phyloP scores from a whole-genome alignment of 306 rosid genomes.

The Inga leiocalycina region DNA sequence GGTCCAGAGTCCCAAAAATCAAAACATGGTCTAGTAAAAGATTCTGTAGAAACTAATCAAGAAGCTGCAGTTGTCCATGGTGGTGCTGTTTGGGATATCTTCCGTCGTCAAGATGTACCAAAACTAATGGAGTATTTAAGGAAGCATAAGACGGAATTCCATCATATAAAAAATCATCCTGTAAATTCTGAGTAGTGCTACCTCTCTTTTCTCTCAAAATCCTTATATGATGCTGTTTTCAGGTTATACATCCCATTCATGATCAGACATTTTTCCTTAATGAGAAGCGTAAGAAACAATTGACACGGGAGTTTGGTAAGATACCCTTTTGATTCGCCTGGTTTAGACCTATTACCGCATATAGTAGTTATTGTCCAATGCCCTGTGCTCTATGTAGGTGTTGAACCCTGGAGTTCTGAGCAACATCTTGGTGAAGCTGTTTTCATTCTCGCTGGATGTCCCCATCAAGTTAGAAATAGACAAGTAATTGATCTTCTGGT shows the following conservation, averaged over 20 bases:
- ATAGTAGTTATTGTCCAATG: background rate
- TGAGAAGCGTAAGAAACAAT: constrained; percentile 59
- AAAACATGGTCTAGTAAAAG: constrained; percentile 28
- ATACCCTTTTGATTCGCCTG: constrained; percentile 4
- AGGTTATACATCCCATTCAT: constrained; percentile 77
- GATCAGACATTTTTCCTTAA: constrained; percentile 71
- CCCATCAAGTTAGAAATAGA: constrained; percentile 85
- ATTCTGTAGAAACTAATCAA: constrained; percentile 39
- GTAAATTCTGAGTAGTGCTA: constrained; percentile 50
- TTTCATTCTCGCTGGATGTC: constrained; percentile 80
- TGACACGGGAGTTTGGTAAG: constrained; percentile 68
- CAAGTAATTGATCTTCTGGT: constrained; percentile 47
- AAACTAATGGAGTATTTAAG: constrained; percentile 57
- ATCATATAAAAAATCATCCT: constrained; percentile 50
- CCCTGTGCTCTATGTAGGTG: constrained; percentile 40
- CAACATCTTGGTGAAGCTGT: constrained; percentile 82
- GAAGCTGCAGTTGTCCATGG: constrained; percentile 39
- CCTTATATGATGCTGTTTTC: constrained; percentile 35
- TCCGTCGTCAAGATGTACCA: constrained; percentile 72
- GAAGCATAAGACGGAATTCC: constrained; percentile 65
- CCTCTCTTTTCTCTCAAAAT: constrained; percentile 4
- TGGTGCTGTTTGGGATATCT: constrained; percentile 83
- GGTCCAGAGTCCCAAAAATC: constrained; percentile 37
- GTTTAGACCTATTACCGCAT: background rate
- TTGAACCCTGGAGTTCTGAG: constrained; percentile 83